Evolutionary conservation across 1,139 yeast genomes (phyloP).

Genomic region (Candida albicans): DNA sequence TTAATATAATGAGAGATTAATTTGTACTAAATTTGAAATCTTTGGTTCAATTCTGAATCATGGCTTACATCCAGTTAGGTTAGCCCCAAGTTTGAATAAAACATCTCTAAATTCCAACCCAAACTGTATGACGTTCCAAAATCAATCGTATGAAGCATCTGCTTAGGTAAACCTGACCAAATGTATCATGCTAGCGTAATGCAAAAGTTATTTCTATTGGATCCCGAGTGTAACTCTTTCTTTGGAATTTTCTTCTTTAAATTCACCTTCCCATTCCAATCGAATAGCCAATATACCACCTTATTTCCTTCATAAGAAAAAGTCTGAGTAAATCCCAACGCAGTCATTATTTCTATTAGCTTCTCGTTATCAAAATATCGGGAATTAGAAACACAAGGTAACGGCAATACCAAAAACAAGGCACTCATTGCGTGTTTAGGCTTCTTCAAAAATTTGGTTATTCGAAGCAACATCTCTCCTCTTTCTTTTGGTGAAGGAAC

Average conservation of each 20-base stretch:
- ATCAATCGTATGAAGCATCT: no score
- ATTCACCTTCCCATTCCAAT: slow-evolving; percentile 40
- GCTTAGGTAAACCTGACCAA: no score
- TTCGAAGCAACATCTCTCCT: slow-evolving; percentile 72
- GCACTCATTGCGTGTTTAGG: slow-evolving; percentile 29
- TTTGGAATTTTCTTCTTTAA: slow-evolving; percentile 30
- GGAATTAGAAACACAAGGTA: slow-evolving; percentile 83
- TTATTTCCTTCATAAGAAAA: slow-evolving; percentile 63
- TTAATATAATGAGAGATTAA: no score
- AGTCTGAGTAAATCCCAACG: slow-evolving; percentile 56
- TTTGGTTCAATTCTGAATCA: no score
- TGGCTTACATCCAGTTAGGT: no score
- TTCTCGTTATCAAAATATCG: slow-evolving; percentile 61
- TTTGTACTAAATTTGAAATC: no score
- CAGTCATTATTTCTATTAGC: slow-evolving; percentile 47
- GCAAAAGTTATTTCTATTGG: slow-evolving; percentile 64
- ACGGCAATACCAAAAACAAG: slow-evolving; percentile 79
- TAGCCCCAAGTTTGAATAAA: no score
- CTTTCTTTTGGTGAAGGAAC: slow-evolving; percentile 72
- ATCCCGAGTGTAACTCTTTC: slow-evolving; percentile 51
- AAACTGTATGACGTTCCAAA: no score
- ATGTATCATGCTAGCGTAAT: slow-evolving; percentile 24
- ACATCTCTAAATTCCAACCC: no score
- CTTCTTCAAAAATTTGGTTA: slow-evolving; percentile 54
- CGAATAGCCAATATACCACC: slow-evolving; percentile 74